Conservation (phyloP, 2,329 filamentous ascomycete species). For the Aspergillus sp. region DNA sequence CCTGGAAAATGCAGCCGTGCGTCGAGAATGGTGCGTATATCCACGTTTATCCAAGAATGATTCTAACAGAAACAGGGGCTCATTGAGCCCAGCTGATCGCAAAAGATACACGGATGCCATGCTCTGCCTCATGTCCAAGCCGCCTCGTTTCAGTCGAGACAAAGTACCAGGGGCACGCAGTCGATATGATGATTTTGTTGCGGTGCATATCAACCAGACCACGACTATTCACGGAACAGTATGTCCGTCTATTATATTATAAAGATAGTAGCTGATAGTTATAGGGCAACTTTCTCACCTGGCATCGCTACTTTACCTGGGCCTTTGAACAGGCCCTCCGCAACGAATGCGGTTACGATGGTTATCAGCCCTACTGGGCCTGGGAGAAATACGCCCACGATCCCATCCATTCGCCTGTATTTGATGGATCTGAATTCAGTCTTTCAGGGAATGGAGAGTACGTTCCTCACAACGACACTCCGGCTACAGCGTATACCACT, state of each 20-base stretch:
- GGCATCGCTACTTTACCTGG: slow-evolving; percentile 42
- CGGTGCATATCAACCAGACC: slow-evolving; percentile 47
- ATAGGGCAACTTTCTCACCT: slow-evolving; percentile 34
- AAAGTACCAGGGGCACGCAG: slow-evolving; percentile 41
- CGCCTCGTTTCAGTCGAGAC: slow-evolving; percentile 15
- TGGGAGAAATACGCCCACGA: slow-evolving; percentile 30
- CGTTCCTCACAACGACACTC: slow-evolving; percentile 12
- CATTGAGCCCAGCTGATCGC: slow-evolving; percentile 1
- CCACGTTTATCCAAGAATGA: neutral
- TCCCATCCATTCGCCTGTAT: slow-evolving; percentile 23
- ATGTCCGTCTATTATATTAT: neutral
- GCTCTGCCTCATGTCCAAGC: neutral
- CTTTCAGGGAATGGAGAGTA: slow-evolving; percentile 43
- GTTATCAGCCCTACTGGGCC: slow-evolving; percentile 40
- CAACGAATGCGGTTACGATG: slow-evolving; percentile 42
- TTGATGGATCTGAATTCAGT: slow-evolving; percentile 35
- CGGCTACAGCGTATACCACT: slow-evolving; percentile 31
- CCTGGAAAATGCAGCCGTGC: slow-evolving; percentile 7
- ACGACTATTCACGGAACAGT: slow-evolving; percentile 38
- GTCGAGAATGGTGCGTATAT: slow-evolving; percentile 13
- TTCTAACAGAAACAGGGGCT: neutral
- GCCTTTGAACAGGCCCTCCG: slow-evolving; percentile 41
- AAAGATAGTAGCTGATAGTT: neutral
- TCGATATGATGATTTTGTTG: slow-evolving; percentile 50
- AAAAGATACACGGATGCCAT: neutral